Base-by-base conservation (phyloP, 768 basidiomycete genomes). In the Lentinula sp. region DNA sequence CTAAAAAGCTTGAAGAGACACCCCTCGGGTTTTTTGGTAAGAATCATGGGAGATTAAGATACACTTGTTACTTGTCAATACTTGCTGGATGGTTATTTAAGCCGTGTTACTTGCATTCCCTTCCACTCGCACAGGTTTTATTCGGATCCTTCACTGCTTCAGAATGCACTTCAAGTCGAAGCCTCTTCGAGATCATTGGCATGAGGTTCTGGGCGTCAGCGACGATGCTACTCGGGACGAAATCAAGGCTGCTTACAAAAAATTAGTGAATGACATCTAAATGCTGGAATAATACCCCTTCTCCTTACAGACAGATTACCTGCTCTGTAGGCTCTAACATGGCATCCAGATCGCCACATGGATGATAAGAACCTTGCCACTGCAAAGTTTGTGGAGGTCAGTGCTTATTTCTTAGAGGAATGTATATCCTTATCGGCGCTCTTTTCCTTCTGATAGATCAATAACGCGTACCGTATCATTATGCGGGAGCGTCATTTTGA, bases 341-440 rank as follows among this genome's bases (percentile, higher is more conserved):
- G 86, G 85, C 85, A 88, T 65, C 85, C 86, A 63, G 85, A 87
- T 72, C 85, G 84, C 62, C 83, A 85, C 70, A 65, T 70, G 20
- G 70, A 76, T 32, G 76, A 80, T 62, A 83, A 80, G 67, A 81
- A 85, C 60, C 69, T 70, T 50, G 83, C 84, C 16, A 79, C 80
- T 55, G 77, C 78, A 64, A 76, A 76, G 66, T 88, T 88, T 71
- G 76, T 83, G 52, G 79, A 88, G 75, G 87, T 86, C 69, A 60
- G 75, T 33, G 13, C n/a, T 60, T 39, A 63, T 46, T 45, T 57
- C 55, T 42, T 62, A 58, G 48, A 36, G 8, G 23, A 45, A 42
- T 52, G 45, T 49, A 53, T 45, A 33, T 56, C 59, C 48, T 50
- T 36, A 59, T 49, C 48, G 15, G 56, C 62, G 20, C 51, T 49